A percentile compares a stretch with the other conserved stretches of the same genome.
phyloP scores from a whole-genome alignment of 805 yeast species.

The Maudiozyma turicensis region DNA sequence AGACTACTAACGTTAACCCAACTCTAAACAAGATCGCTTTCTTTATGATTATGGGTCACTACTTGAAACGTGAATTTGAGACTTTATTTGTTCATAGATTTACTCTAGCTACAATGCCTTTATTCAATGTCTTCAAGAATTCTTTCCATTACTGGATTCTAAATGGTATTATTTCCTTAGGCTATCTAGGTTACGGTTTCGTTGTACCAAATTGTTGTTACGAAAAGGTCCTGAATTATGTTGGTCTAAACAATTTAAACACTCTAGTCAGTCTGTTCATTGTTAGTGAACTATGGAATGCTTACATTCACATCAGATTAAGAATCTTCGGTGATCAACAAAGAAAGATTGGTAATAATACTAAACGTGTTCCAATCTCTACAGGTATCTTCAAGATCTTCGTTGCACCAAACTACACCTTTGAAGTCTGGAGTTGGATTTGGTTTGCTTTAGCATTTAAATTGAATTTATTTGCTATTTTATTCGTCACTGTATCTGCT shows the following conservation, averaged over 20 bases:
- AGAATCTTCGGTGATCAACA: conserved; percentile 36
- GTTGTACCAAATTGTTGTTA: conserved; percentile 12
- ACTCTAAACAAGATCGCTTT: conserved; percentile 27
- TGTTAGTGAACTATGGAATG: conserved; percentile 63
- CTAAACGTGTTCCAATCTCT: conserved; percentile 37
- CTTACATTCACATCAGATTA: conserved; percentile 59
- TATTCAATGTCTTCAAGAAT: conserved; percentile 78
- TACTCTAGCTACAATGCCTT: conserved; percentile 88
- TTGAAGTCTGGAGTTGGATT: conserved; percentile 74
- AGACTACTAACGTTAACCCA: conserved; percentile 12
- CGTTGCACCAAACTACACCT: conserved; percentile 91
- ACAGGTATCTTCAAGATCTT: conserved; percentile 78
- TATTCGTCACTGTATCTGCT: conserved; percentile 63
- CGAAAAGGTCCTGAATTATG: conserved; percentile 8
- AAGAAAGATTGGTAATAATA: conserved; percentile 28
- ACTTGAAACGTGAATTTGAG: conserved; percentile 80
- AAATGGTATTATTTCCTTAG: conserved; percentile 51
- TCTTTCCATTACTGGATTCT: conserved; percentile 89
- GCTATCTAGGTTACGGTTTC: conserved; percentile 45
- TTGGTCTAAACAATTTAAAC: conserved; percentile 14
- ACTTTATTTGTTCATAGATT: conserved; percentile 77
- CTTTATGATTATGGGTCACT: conserved; percentile 58
- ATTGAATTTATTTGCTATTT: conserved; percentile 66
- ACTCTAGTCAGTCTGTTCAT: conserved; percentile 38
- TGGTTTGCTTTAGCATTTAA: conserved; percentile 52